Percentiles rank a stretch among this genome's conserved stretches.
phyloP scores from a whole-genome alignment of 179 eudicot genomes.

The Silene noctiflora region DNA sequence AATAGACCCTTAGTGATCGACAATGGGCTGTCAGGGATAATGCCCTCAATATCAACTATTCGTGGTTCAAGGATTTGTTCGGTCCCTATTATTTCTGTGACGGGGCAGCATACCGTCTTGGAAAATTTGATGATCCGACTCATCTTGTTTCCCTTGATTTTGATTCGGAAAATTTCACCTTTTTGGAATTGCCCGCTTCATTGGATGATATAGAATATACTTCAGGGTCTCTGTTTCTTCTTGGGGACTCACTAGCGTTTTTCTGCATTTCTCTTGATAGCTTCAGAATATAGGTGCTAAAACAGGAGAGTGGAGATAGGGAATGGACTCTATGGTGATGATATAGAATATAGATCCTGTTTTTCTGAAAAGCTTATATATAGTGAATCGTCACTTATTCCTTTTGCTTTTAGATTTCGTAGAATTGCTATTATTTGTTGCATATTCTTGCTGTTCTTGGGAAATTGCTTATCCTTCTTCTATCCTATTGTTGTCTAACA shows the following conservation, averaged over 20 bases:
- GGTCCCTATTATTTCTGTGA: neutral
- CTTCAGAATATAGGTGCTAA: neutral
- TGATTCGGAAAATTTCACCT: neutral
- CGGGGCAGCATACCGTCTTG: neutral
- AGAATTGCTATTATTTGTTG: too few species aligned
- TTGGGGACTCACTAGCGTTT: neutral
- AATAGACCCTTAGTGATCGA: neutral
- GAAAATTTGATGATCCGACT: neutral
- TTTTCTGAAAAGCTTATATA: too few species aligned
- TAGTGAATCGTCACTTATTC: too few species aligned
- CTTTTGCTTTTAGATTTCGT: too few species aligned
- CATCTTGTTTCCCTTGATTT: conserved; percentile 3
- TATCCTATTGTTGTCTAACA: too few species aligned
- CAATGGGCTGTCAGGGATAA: neutral
- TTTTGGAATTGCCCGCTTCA: neutral
- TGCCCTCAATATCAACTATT: neutral
- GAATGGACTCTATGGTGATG: neutral
- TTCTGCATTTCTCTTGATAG: neutral
- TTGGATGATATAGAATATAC: neutral
- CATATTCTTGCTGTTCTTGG: too few species aligned
- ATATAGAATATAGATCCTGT: too few species aligned
- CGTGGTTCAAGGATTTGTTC: neutral
- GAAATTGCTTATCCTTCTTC: too few species aligned
- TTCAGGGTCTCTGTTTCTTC: neutral
- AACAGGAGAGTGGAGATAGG: neutral